Base-by-base conservation (phyloP, 2,329 filamentous ascomycete genomes). In the Colletotrichum orbiculare region DNA sequence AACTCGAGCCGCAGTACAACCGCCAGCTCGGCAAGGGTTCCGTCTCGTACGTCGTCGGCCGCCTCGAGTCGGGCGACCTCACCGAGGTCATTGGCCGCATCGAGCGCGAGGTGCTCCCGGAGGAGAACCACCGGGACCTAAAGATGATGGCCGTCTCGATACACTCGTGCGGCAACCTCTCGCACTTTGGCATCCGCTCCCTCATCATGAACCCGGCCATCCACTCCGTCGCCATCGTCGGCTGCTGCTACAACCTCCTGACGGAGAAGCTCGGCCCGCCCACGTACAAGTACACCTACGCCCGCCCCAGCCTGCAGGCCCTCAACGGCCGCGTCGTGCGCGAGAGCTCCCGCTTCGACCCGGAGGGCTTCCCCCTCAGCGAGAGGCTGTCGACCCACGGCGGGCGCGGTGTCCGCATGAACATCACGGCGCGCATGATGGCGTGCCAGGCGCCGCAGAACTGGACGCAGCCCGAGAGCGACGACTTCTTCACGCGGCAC, bases 341-440 rank as follows among this genome's bases (percentile, higher is more conserved):
- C 34, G 92, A 93, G 47, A 89, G 91, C 1, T 85, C 85, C 57
- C 87, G 88, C n/a, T 89, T 86, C 70, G 96, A 98, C 72, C 92
- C 93, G 0, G 90, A 97, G 67, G 96, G 96, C 4, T 99, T 97
- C 72, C 96, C 96, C 0, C 96, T 99, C 91, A 96, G 92, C 64
- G 82, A 89, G 48, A 85, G 85, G 12, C 82, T 97, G 53, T 83
- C 73, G 77, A 87, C 76, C 4, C 86, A 90, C 70, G 77, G 81
- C 17, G 80, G 78, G 13, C 81, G 83, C 8, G 93, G 94, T 2
- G 84, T 98, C 50, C 87, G 92, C 33, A 84, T 98, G 62, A 98
- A 99, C 77, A 97, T 98, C 74, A 99, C 96, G 4, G 94, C 96
- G 1, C 88, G 96, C 48, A 97, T 97, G 91, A 97, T 98, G 95